Conservation (phyloP, 179 eudicot species). For the Amaranthus tricolor region DNA sequence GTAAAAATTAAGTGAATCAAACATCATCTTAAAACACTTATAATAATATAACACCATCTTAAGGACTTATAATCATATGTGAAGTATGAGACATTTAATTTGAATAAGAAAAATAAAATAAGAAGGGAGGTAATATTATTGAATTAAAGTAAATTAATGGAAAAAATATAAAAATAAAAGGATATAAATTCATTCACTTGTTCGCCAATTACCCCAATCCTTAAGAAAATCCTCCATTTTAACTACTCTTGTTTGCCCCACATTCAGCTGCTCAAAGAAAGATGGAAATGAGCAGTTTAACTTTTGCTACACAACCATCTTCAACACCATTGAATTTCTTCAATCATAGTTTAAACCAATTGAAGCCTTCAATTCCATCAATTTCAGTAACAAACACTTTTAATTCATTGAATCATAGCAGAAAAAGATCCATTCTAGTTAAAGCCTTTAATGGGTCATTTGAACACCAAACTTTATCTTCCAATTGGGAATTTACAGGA, state of each 20-base stretch:
- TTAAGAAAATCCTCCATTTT: background rate
- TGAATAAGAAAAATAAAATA: too few relatives aligned
- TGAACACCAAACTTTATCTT: constrained; percentile 36
- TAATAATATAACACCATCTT: too few relatives aligned
- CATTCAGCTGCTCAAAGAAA: background rate
- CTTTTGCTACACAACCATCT: constrained; percentile 38
- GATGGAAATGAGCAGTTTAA: constrained; percentile 47
- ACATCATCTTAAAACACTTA: too few relatives aligned
- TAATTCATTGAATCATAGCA: constrained; percentile 4
- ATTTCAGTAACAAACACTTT: background rate
- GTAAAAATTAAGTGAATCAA: too few relatives aligned
- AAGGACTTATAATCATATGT: too few relatives aligned
- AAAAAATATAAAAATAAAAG: too few relatives aligned
- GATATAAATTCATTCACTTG: too few relatives aligned
- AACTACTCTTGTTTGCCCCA: background rate
- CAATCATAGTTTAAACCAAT: constrained; percentile 20
- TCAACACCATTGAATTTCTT: constrained; percentile 38
- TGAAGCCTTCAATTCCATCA: constrained; percentile 20
- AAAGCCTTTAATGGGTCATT: constrained; percentile 30
- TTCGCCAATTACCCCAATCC: background rate
- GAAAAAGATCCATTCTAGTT: constrained; percentile 16
- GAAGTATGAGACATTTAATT: too few relatives aligned
- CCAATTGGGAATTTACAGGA: constrained; percentile 50
- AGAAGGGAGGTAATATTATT: too few relatives aligned
- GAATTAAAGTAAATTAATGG: too few relatives aligned